Percentiles rank a stretch among this genome's conserved stretches.
phyloP scores from a whole-genome alignment of 75 land plant species.

The Sequoia sempervirens region DNA sequence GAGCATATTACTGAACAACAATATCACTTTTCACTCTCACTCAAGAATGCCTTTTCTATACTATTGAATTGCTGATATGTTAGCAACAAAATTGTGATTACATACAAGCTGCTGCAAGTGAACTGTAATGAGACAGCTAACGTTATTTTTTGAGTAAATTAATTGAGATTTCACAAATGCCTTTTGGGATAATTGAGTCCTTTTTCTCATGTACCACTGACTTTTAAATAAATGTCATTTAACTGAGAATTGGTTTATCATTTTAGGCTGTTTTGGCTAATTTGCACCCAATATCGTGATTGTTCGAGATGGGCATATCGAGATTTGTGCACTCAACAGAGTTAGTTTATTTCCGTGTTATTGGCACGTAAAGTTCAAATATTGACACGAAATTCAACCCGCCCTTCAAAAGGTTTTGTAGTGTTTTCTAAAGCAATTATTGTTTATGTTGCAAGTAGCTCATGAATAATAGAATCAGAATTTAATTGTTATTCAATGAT shows the following conservation, averaged over 20 bases:
- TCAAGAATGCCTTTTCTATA: neutral
- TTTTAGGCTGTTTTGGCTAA: neutral
- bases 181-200: neutral
- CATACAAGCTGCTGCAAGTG: neutral
- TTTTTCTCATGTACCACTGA: neutral
- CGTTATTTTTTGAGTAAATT: neutral
- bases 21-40: neutral
- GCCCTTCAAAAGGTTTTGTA: neutral
- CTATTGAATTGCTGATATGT: neutral
- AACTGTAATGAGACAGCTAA: slow-evolving; percentile 1
- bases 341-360: neutral
- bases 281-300: neutral
- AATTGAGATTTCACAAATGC: neutral
- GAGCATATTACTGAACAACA: neutral
- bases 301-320: neutral
- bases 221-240: neutral
- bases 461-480: neutral
- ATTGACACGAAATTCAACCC: neutral
- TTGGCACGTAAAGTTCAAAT: neutral
- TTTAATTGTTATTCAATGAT: neutral
- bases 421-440: neutral
- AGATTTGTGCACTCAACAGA: neutral
- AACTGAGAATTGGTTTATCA: neutral
- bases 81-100: neutral
- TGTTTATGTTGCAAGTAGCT: neutral